Evolutionary conservation across 176 grass and related monocot genomes (phyloP).

Genomic region (Pontederia paniculata): DNA sequence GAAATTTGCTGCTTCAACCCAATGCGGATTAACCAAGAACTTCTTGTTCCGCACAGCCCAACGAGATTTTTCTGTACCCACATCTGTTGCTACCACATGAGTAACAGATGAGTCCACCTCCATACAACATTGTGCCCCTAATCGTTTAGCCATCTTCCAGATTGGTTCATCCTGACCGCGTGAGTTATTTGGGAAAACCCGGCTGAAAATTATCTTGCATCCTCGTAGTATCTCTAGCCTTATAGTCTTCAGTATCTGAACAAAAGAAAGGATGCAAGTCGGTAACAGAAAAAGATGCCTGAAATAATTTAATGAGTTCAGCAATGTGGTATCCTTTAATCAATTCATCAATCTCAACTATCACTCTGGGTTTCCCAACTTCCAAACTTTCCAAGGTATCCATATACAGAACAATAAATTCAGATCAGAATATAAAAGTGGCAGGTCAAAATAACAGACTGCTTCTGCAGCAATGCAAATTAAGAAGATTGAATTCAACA

Average conservation of each 20-base stretch:
- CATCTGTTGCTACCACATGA: conserved; percentile 46
- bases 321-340: too few species aligned
- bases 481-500: too few species aligned
- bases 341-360: too few species aligned
- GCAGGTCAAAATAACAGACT: too few species aligned
- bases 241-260: conserved; percentile 55
- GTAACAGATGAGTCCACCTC: conserved; percentile 51
- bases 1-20: conserved; percentile 61
- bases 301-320: too few species aligned
- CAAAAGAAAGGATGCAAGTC: background rate
- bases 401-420: too few species aligned
- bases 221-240: conserved; percentile 47
- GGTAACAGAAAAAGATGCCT: background rate
- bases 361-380: too few species aligned
- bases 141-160: conserved; percentile 70
- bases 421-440: too few species aligned
- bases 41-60: conserved; percentile 50
- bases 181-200: conserved; percentile 39
- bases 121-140: conserved; percentile 51
- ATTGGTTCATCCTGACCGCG: conserved; percentile 35
- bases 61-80: conserved; percentile 45
- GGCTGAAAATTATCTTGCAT: conserved; percentile 75
- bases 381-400: too few species aligned
- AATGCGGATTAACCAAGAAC: conserved; percentile 57
- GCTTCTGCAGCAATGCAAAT: too few species aligned